Conservation (phyloP, 495 filamentous ascomycete species). For the Xylaria venustula region DNA sequence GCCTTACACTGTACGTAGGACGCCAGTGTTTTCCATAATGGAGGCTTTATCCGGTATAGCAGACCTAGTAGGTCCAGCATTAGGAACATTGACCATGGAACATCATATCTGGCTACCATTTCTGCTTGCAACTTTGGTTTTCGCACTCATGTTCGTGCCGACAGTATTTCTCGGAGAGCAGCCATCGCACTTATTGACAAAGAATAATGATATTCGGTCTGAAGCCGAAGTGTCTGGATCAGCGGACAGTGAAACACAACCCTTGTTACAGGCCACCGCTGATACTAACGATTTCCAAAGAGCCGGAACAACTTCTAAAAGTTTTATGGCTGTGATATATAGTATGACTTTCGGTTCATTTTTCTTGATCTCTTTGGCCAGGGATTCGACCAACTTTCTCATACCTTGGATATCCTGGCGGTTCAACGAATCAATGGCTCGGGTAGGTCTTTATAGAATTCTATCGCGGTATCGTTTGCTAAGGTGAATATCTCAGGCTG, state of each 20-base stretch:
- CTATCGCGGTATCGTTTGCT: not conserved
- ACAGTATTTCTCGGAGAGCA: not conserved
- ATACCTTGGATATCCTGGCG: conserved; percentile 8
- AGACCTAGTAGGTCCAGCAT: not conserved
- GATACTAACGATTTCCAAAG: not conserved
- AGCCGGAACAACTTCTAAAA: not conserved
- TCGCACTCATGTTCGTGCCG: conserved; percentile 1
- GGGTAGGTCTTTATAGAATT: not conserved
- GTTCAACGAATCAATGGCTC: conserved; percentile 2
- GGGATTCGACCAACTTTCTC: conserved; percentile 3
- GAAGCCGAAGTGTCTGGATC: not conserved
- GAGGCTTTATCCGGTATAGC: not conserved
- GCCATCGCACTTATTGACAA: not conserved
- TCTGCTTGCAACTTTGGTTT: not conserved
- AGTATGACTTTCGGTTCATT: not conserved
- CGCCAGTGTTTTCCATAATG: conserved; percentile 2
- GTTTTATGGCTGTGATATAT: not conserved
- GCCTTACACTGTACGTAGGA: not conserved
- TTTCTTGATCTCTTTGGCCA: not conserved
- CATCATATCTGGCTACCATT: not conserved
- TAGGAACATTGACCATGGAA: conserved; percentile 4
- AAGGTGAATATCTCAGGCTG: not conserved
- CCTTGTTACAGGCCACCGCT: not conserved
- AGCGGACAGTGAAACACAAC: not conserved
- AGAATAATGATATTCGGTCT: not conserved